Percentiles rank a stretch among this genome's conserved stretches.
phyloP scores from a whole-genome alignment of 106 monocot species.

The Gastrodia elata region DNA sequence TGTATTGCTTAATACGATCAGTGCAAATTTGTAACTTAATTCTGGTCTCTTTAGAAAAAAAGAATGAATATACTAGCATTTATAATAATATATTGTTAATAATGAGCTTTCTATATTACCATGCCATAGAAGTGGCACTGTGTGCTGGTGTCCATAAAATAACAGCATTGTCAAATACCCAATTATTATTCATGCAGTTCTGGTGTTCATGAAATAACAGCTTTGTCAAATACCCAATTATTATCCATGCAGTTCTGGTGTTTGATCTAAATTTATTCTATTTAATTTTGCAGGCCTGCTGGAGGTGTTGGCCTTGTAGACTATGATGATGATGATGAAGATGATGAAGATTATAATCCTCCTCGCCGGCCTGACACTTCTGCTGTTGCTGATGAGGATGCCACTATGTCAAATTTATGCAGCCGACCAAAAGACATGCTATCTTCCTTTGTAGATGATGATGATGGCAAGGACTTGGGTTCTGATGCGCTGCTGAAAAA shows the following conservation, averaged over 20 bases:
- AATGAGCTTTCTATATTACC: too few relatives aligned
- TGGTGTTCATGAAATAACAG: too few relatives aligned
- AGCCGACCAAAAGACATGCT: conserved; percentile 35
- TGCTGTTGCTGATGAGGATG: conserved; percentile 8
- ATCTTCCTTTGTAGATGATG: conserved; percentile 12
- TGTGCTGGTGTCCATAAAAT: too few relatives aligned
- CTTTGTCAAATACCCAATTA: too few relatives aligned
- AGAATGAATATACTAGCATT: too few relatives aligned
- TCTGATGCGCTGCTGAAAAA: conserved; percentile 25
- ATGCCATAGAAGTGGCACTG: too few relatives aligned
- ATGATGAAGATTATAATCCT: conserved; percentile 57
- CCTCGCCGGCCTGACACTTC: conserved; percentile 29
- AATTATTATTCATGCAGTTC: too few relatives aligned
- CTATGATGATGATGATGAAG: conserved; percentile 66
- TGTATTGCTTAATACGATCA: too few relatives aligned
- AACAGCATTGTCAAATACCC: too few relatives aligned
- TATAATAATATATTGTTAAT: too few relatives aligned
- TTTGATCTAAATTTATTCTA: background rate
- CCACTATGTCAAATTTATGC: conserved; percentile 3
- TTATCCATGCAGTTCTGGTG: background rate
- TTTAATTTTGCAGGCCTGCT: conserved; percentile 24
- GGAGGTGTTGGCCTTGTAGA: conserved; percentile 45
- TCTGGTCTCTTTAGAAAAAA: too few relatives aligned
- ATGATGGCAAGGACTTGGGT: conserved; percentile 8
- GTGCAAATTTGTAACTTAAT: too few relatives aligned